phyloP scores from a whole-genome alignment of 306 rosid species.

The Rosa lucieae region DNA sequence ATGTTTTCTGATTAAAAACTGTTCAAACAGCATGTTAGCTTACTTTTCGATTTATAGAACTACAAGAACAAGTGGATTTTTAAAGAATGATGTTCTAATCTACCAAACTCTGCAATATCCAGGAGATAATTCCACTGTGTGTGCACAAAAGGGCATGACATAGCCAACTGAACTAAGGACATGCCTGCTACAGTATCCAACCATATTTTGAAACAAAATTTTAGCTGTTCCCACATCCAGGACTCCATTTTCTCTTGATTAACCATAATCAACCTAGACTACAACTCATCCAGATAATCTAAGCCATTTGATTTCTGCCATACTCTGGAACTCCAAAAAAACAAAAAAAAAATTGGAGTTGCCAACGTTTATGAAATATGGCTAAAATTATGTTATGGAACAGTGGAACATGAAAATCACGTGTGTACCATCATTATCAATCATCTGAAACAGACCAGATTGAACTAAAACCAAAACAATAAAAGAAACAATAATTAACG shows the following conservation, averaged over 20 bases:
- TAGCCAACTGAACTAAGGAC: not conserved
- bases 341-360: not conserved
- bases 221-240: not conserved
- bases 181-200: not conserved
- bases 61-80: slow-evolving; percentile 1
- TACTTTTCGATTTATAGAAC: not conserved
- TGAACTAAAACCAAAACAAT: not conserved
- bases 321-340: not conserved
- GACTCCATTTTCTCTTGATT: not conserved
- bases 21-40: slow-evolving; percentile 30
- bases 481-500: not conserved
- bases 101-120: not conserved
- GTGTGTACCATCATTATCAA: not conserved
- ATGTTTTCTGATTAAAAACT: slow-evolving; percentile 92
- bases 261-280: not conserved
- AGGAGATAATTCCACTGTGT: not conserved
- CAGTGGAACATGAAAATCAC: not conserved
- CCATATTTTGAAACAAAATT: not conserved
- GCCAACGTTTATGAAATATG: not conserved
- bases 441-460: not conserved
- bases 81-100: not conserved
- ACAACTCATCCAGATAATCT: not conserved
- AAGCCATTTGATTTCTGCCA: not conserved
- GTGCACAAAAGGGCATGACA: not conserved
- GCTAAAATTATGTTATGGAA: not conserved